Conservation (phyloP, 495 filamentous ascomycete genomes). For the Chaetomium tenue region DNA sequence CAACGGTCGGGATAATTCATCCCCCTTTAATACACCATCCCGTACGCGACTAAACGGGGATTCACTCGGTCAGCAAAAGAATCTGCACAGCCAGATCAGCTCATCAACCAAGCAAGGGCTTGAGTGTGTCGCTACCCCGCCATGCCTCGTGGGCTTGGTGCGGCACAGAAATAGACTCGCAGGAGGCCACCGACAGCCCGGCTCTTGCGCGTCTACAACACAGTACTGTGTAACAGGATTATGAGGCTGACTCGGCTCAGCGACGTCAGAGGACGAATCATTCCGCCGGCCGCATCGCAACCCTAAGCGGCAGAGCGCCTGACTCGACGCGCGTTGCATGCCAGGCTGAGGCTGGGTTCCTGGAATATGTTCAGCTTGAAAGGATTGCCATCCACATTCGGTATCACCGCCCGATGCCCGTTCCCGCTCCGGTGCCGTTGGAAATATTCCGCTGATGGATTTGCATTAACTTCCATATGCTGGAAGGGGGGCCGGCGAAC, state of each 20-base stretch:
- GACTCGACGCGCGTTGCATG: background rate
- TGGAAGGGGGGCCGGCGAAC: no score
- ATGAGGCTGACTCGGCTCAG: constrained; percentile 15
- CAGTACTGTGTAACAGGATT: background rate
- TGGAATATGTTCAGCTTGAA: background rate
- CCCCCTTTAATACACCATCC: background rate
- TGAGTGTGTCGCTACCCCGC: no score
- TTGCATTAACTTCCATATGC: background rate
- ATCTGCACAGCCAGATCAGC: background rate
- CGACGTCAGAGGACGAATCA: constrained; percentile 15
- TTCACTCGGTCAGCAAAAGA: background rate
- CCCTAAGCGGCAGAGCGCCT: no score
- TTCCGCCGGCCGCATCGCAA: constrained; percentile 1
- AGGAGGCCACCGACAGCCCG: background rate
- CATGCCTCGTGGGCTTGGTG: background rate
- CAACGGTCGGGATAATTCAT: background rate
- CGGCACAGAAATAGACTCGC: constrained; percentile 10
- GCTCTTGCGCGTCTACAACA: background rate
- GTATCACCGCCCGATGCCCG: background rate
- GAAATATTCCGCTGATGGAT: background rate
- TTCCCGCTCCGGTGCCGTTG: background rate
- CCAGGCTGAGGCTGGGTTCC: constrained; percentile 15
- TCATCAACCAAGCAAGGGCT: background rate
- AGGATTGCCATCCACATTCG: background rate
- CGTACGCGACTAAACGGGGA: background rate